Evolutionary conservation across 306 rosid genomes (phyloP), one percentile per base, ranked within the genome.

Genomic region (Casuarina cunninghamiana): DNA sequence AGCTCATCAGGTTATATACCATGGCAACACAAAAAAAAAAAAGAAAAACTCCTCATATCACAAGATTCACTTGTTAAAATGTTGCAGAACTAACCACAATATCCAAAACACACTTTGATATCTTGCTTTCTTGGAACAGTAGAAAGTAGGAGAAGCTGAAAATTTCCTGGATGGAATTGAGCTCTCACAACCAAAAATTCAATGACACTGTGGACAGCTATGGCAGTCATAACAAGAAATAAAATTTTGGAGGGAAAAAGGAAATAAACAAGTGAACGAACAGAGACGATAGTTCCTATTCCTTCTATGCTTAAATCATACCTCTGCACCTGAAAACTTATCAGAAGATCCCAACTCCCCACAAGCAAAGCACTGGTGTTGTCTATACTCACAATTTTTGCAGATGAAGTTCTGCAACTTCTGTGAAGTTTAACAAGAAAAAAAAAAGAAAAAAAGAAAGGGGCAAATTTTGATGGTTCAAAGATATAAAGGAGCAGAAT

Each of bases 321-420:
- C 97, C 97, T 95, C 96, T 74, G 97, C 90, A 72, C 86, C 90
- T 0, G 84, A 85, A 82, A 83, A 86, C 78, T 87, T 88, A 75
- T 88, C 91, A 37, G 97, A 95, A 53, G 88, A 87, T 69, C 99
- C 99, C 75, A 93, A 83, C 77, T 79, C 78, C 83, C 99, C 96
- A 71, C 99, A 95, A 73, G 72, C 91, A 82, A 85, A 93, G 88
- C 99, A 95, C 84, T 95, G 97, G 77, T 95, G 99, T 83, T 81
- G 89, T 58, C 87, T 86, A 82, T 72, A 55, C 72, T 87, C 83
- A 43, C 99, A 95, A 86, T 93, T 95, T 87, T 88, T 84, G 70
- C 99, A 95, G 70, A 85, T 75, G 68, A 86, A 95, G 51, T 78
- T 87, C 62, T 76, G 90, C 57, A 82, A 88, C n/a, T 79, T 96